Conservation (phyloP, 1,284 basidiomycete species). For the Mycosarcoma maydis region DNA sequence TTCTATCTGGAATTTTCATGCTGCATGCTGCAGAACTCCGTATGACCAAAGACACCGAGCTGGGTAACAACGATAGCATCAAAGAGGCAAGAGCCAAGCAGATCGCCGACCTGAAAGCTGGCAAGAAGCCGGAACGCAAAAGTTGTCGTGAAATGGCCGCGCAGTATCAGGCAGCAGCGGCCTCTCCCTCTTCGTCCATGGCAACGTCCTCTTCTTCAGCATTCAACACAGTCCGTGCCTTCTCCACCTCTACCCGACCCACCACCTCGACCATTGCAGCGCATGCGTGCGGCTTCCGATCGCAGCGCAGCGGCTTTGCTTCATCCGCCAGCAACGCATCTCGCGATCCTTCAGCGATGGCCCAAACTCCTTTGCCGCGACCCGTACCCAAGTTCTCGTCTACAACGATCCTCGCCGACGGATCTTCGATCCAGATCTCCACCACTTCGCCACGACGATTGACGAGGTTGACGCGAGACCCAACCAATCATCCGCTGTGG, state of each 20-base stretch:
- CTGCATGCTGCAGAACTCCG: slow-evolving; percentile 52
- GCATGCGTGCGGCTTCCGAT: slow-evolving; percentile 19
- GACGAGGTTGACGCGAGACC: slow-evolving; percentile 57
- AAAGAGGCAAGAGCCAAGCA: slow-evolving; percentile 52
- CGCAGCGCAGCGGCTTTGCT: slow-evolving; percentile 26
- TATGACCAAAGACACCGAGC: slow-evolving; percentile 63
- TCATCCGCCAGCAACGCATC: slow-evolving; percentile 11
- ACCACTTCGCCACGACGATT: slow-evolving; percentile 62
- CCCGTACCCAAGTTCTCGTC: slow-evolving; percentile 59
- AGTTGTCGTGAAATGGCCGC: slow-evolving; percentile 48
- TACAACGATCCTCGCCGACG: slow-evolving; percentile 62
- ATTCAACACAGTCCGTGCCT: slow-evolving; percentile 32
- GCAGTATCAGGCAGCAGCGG: slow-evolving; percentile 22
- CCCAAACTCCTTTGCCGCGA: slow-evolving; percentile 47
- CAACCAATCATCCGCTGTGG: slow-evolving; percentile 66
- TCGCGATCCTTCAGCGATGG: slow-evolving; percentile 35
- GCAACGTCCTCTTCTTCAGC: slow-evolving; percentile 32
- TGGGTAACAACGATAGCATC: slow-evolving; percentile 64
- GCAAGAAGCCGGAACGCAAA: slow-evolving; percentile 49
- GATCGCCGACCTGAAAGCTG: slow-evolving; percentile 52
- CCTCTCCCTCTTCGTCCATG: slow-evolving; percentile 23
- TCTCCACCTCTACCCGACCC: slow-evolving; percentile 20
- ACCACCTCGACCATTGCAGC: slow-evolving; percentile 11
- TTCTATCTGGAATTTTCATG: too few species aligned
- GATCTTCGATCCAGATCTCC: slow-evolving; percentile 62